Evolutionary conservation across 2,329 filamentous ascomycete species (phyloP).

Genomic region (Leptodontidium sp.): DNA sequence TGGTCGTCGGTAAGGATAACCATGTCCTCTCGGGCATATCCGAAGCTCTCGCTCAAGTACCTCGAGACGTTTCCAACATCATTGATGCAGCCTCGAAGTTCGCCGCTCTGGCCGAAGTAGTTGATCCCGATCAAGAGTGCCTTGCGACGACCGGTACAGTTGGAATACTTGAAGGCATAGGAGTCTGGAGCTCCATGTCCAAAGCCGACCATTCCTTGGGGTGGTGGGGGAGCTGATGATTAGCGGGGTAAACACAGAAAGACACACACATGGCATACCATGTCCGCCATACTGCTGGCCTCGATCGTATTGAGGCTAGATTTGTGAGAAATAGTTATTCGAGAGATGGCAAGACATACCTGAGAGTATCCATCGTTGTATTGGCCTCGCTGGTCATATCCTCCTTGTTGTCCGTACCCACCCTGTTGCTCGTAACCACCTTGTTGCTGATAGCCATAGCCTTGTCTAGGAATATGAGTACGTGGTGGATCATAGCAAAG

Average conservation of each 20-base stretch:
- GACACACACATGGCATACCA: slow-evolving; percentile 2
- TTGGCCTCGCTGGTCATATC: slow-evolving; percentile 1
- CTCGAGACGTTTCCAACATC: slow-evolving; percentile 98
- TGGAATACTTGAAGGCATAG: slow-evolving; percentile 90
- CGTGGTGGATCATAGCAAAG: no score
- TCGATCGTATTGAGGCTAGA: slow-evolving; percentile 18
- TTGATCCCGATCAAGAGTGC: slow-evolving; percentile 94
- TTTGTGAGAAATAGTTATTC: neutral
- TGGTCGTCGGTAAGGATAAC: slow-evolving; percentile 95
- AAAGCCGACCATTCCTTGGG: slow-evolving; percentile 73
- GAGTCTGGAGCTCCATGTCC: slow-evolving; percentile 80
- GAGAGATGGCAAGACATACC: neutral
- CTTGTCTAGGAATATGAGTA: slow-evolving; percentile 13
- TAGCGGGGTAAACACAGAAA: neutral
- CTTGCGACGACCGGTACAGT: slow-evolving; percentile 87
- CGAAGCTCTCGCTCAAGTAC: slow-evolving; percentile 87
- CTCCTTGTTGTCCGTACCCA: slow-evolving; percentile 10
- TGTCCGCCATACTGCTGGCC: slow-evolving; percentile 23
- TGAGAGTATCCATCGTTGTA: slow-evolving; percentile 18
- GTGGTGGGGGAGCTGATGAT: slow-evolving; percentile 49
- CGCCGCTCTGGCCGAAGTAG: slow-evolving; percentile 90
- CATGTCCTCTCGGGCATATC: slow-evolving; percentile 95
- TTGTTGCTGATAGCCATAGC: slow-evolving; percentile 25
- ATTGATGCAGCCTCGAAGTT: slow-evolving; percentile 93
- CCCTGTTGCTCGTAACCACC: slow-evolving; percentile 3